Evolutionary conservation across 495 filamentous ascomycete genomes (phyloP).

Genomic region (Podospora didyma): DNA sequence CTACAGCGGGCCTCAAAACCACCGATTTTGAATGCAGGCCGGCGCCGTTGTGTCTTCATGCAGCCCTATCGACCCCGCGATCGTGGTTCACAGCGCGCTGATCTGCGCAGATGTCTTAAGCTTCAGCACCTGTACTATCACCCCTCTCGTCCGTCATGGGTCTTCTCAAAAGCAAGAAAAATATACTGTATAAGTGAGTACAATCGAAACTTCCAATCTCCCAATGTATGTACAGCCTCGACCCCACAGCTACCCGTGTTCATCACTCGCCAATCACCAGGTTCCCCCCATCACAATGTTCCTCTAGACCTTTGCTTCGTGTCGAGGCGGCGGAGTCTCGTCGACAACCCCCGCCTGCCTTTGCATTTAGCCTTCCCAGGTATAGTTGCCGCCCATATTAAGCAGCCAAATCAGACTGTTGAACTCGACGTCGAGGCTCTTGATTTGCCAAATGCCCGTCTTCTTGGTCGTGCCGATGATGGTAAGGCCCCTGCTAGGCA

Average conservation of each 20-base stretch:
- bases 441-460: slow-evolving; percentile 28
- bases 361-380: slow-evolving; percentile 28
- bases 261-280: not conserved
- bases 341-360: not conserved
- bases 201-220: not conserved
- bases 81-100: not conserved
- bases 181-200: not conserved
- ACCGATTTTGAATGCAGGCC: too few species aligned
- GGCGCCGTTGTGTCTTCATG: not conserved
- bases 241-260: not conserved
- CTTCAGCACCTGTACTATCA: too few species aligned
- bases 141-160: too few species aligned
- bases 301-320: not conserved
- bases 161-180: too few species aligned
- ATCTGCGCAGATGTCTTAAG: not conserved
- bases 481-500: slow-evolving; percentile 29
- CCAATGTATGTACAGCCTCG: not conserved
- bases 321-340: not conserved
- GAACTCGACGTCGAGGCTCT: slow-evolving; percentile 32
- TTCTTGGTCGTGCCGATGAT: slow-evolving; percentile 28
- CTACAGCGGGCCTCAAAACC: too few species aligned
- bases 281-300: not conserved
- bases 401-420: slow-evolving; percentile 37
- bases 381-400: slow-evolving; percentile 33
- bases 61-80: slow-evolving; percentile 8